Base-by-base conservation (phyloP, 768 basidiomycete species). In the Coprinopsis cinerea region DNA sequence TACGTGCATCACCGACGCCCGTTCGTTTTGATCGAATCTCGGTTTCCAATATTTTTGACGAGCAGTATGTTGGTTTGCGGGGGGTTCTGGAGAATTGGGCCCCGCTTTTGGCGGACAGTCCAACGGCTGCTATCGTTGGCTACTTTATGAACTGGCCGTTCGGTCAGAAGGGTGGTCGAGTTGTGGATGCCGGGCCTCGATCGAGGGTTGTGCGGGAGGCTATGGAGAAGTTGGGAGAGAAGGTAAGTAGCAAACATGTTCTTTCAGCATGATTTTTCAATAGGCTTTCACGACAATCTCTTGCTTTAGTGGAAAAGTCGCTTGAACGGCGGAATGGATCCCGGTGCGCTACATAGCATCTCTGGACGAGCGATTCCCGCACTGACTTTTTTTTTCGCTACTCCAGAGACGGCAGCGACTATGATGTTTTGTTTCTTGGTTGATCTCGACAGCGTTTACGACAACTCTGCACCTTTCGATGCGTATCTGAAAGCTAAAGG, bases 101-200 rank as follows among this genome's bases (percentile, higher is more conserved):
- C 0, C 65, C 70, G 9, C 47, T 75, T 3, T 63, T 78, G 14
- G 53, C 55, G n/a, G 52, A 57, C 4, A 67, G 56, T n/a, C 44
- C 47, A 13, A 44, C 54, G 27, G 67, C 73, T 3, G 52, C 68
- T 0, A 57, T 78, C 4, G 53, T 74, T 4, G 72, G 69, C 14
- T 71, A 72, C 48, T 75, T 70, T 48, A 73, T 77, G 76, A 78
- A 77, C 48, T 78, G 76, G 76, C n/a, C 55, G 1, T 15, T 44
- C 20, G n/a, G 46, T 11, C 53, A 64, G 43, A 17, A 57, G 51
- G 26, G 59, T 39, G 60, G 63, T 51, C 34, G 46, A 13, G 48
- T 42, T 2, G n/a, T 37, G 4, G 30, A 18, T 9, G 52, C 55
- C 24, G 43, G 47, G 17, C 14, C 9, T n/a, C n/a, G n/a, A n/a